Base-by-base conservation (phyloP, 805 yeast species). In the Kuraishia ogatae region DNA sequence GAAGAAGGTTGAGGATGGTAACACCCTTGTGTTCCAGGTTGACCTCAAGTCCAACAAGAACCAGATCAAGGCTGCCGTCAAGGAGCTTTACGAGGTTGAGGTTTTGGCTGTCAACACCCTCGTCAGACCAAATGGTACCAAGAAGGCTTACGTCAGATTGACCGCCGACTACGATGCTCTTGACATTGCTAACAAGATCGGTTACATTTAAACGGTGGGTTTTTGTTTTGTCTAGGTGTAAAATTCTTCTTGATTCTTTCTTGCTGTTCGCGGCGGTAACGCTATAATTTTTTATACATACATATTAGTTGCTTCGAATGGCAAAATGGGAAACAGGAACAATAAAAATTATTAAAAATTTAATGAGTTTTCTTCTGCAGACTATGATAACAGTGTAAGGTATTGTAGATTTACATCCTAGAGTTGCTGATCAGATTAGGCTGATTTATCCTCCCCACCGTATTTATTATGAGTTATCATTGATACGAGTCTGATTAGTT, bases 141-240 rank as follows among this genome's bases (percentile, higher is more conserved):
- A 94, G 90, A 94, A 94, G 87, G 99, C 99, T 75, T 94, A 87
- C 85, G 93, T 94, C 76, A 90, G 96, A 84, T 88, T 94, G 77
- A 90, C 98, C 74, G 93, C 97, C 76, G 99, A 94, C 80, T 88
- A 85, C 84, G 99, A 94, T 82, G 98, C 98, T 78, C 88, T 94
- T 76, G 99, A 94, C 78, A 91, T 94, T 78, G 99, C 99, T 77
- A 92, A 92, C 96, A 90, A 94, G 83, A 94, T 93, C 75, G 99
- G 99, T 82, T 92, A 91, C 96, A 87, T 93, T 79, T 93, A 84
- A 88, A 70, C 59, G 53, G 49, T 20, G 22, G 49, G 5, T 47
- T 47, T 20, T 47, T 7, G 22, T 47, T 47, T 20, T 47, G 49
- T 47, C 22, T 47, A 4, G 22, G 22, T 35, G 43, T 35, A 35